Conservation (phyloP, 2,329 filamentous ascomycete genomes). For the Pseudogymnoascus sp. region DNA sequence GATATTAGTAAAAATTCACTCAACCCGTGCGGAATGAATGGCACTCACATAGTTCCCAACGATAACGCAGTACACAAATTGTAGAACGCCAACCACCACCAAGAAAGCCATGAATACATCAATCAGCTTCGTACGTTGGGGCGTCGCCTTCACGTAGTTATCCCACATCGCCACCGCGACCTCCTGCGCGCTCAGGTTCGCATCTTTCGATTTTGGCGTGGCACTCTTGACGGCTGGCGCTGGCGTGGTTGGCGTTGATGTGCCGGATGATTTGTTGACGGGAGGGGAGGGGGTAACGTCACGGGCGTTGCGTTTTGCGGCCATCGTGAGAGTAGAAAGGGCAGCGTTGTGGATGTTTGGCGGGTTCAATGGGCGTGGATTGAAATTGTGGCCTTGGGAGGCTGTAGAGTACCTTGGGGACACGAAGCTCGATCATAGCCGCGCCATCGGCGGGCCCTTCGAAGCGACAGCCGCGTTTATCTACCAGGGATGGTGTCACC, state of each 20-base stretch:
- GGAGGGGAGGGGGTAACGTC: conserved; percentile 19
- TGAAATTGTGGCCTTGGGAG: not conserved
- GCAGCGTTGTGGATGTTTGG: conserved; percentile 16
- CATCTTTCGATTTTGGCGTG: conserved; percentile 19
- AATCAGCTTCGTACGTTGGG: conserved; percentile 84
- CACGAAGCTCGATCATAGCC: conserved; percentile 21
- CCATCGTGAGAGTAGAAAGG: conserved; percentile 31
- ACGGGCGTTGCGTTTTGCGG: conserved; percentile 40
- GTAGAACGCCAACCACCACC: conserved; percentile 73
- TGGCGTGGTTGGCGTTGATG: conserved; percentile 22
- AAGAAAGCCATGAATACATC: conserved; percentile 88
- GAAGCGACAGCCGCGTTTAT: conserved; percentile 4
- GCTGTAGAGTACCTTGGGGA: conserved; percentile 16
- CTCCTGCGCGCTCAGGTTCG: conserved; percentile 31
- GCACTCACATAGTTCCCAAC: conserved; percentile 85
- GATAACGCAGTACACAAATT: conserved; percentile 88
- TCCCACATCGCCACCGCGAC: conserved; percentile 64
- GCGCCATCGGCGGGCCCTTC: conserved; percentile 3
- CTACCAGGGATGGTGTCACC: conserved; percentile 3
- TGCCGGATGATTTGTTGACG: conserved; percentile 17
- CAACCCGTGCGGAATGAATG: not conserved
- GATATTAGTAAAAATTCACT: conserved; percentile 10
- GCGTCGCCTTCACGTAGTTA: conserved; percentile 71
- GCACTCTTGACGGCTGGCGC: conserved; percentile 16
- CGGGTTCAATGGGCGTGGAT: not conserved